phyloP scores from a whole-genome alignment of 352 stramenopile genomes.

The Globisporangium radiosum region DNA sequence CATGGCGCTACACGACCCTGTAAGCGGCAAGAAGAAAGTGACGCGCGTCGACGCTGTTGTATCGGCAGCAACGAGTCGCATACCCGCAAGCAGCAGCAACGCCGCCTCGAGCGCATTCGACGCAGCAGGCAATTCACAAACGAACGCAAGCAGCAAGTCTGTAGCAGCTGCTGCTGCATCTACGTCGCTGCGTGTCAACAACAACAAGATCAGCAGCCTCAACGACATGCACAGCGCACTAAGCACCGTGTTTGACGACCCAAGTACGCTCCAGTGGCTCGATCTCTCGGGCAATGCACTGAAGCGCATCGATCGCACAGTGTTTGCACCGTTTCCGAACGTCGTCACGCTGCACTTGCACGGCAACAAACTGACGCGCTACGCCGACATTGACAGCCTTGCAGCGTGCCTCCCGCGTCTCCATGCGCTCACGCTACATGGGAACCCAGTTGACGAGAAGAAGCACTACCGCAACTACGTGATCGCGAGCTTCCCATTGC shows the following conservation, averaged over 20 bases:
- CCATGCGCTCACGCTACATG: conserved; percentile 67
- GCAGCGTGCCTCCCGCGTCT: conserved; percentile 38
- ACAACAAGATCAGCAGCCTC: conserved; percentile 51
- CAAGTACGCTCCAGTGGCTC: conserved; percentile 49
- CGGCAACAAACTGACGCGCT: conserved; percentile 55
- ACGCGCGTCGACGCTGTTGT: neutral
- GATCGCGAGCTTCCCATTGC: conserved; percentile 51
- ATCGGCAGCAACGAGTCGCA: neutral
- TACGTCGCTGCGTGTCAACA: conserved; percentile 52
- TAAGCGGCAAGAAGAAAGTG: conserved; percentile 33
- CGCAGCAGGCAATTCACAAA: neutral
- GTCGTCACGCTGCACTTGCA: conserved; percentile 74
- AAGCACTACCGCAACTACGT: conserved; percentile 86
- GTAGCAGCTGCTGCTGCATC: conserved; percentile 2
- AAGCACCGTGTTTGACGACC: conserved; percentile 36
- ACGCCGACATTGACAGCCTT: conserved; percentile 55
- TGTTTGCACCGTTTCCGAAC: conserved; percentile 39
- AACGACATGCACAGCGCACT: conserved; percentile 52
- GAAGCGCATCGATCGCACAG: conserved; percentile 19
- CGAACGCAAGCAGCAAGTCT: neutral
- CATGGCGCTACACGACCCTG: conserved; percentile 51
- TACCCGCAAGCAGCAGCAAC: neutral
- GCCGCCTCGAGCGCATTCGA: neutral
- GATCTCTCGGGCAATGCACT: conserved; percentile 56
- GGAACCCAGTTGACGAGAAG: conserved; percentile 82